phyloP scores from a whole-genome alignment of 495 filamentous ascomycete species.

The Mycothermus thermophilus region DNA sequence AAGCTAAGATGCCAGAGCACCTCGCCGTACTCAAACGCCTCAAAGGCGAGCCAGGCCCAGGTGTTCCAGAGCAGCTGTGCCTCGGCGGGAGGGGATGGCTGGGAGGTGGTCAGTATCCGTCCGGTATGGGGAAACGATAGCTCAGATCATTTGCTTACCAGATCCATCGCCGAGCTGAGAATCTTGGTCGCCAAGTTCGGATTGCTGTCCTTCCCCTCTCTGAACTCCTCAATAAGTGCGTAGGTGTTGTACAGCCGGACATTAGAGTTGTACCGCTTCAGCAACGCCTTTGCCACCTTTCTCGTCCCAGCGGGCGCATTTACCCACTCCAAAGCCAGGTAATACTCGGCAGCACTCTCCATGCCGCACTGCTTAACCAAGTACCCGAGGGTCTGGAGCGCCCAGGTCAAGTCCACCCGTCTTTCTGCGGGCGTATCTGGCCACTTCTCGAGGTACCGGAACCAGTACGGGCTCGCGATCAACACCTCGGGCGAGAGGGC shows the following conservation, averaged over 20 bases:
- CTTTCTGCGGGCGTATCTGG: slow-evolving; percentile 1
- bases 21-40: slow-evolving; percentile 23
- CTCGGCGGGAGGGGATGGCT: slow-evolving; percentile 22
- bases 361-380: slow-evolving; percentile 32
- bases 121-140: background rate
- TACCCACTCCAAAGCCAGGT: slow-evolving; percentile 52
- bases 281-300: slow-evolving; percentile 55
- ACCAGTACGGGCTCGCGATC: slow-evolving; percentile 25
- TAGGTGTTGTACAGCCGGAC: slow-evolving; percentile 66
- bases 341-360: slow-evolving; percentile 52
- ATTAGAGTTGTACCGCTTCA: slow-evolving; percentile 53
- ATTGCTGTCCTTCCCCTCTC: no score
- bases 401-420: slow-evolving; percentile 32
- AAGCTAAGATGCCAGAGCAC: slow-evolving; percentile 18
- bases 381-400: slow-evolving; percentile 39
- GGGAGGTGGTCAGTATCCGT: background rate
- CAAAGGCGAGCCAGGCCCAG: slow-evolving; percentile 59
- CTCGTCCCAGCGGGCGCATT: slow-evolving; percentile 43
- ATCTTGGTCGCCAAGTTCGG: slow-evolving; percentile 43
- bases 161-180: slow-evolving; percentile 41
- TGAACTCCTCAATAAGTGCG: slow-evolving; percentile 53
- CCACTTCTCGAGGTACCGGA: slow-evolving; percentile 20
- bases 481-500: slow-evolving; percentile 23
- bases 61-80: slow-evolving; percentile 49
- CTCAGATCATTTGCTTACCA: slow-evolving; percentile 7